Conservation (phyloP, 768 basidiomycete genomes). For the Favolaschia claudopus region DNA sequence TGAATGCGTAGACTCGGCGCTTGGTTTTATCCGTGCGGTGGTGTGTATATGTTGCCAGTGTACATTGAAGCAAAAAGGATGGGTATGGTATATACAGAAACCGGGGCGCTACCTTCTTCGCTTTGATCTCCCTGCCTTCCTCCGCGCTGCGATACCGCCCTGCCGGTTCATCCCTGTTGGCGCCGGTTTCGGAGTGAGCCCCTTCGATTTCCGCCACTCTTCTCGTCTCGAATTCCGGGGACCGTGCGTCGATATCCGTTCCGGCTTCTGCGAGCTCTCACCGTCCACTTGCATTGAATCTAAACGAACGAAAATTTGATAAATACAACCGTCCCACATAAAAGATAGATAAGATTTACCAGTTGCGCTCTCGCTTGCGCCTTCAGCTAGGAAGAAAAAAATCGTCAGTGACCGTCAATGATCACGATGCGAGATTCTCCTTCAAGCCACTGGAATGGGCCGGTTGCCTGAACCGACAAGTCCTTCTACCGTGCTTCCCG, state of each 20-base stretch:
- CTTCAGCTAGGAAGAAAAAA: constrained; percentile 44
- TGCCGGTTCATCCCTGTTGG: constrained; percentile 71
- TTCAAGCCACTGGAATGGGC: constrained; percentile 13
- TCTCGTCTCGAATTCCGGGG: constrained; percentile 79
- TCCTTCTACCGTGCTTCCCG: constrained; percentile 14
- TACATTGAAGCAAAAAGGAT: constrained; percentile 1
- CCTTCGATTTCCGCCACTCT: constrained; percentile 85
- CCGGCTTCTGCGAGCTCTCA: constrained; percentile 36
- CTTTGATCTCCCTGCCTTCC: constrained; percentile 75
- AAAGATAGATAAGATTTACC: constrained; percentile 37
- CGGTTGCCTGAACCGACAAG: not conserved
- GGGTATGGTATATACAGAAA: constrained; percentile 15
- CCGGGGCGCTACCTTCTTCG: constrained; percentile 63
- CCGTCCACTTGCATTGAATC: constrained; percentile 67
- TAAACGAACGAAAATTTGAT: constrained; percentile 31
- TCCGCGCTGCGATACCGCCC: constrained; percentile 63
- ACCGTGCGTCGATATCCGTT: constrained; percentile 82
- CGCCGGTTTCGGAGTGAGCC: constrained; percentile 60
- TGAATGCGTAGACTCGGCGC: not conserved
- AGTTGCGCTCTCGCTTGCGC: constrained; percentile 35
- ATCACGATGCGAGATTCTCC: constrained; percentile 40
- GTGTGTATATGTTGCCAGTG: not conserved
- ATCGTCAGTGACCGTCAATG: constrained; percentile 49
- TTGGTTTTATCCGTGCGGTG: too few relatives aligned
- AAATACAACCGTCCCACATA: constrained; percentile 8